A percentile compares a stretch with the other conserved stretches of the same genome.
Evolutionary conservation across 2,329 filamentous ascomycete species (phyloP).

Genomic region (Aureobasidium lini): DNA sequence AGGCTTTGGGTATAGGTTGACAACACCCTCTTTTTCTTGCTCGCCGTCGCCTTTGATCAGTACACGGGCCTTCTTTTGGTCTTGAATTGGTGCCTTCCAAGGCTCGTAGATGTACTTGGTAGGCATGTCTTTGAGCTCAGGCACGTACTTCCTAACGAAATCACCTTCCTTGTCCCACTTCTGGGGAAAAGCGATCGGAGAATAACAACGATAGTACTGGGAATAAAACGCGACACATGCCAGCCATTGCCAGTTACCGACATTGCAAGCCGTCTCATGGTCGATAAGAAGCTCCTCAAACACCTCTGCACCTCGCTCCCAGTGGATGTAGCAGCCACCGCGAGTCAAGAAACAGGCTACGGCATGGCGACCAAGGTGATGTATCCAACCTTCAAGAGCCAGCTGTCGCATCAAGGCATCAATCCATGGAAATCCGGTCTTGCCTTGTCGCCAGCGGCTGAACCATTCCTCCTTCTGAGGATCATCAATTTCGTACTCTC

Average conservation of each 20-base stretch:
- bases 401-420: constrained; percentile 74
- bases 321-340: constrained; percentile 69
- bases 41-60: constrained; percentile 47
- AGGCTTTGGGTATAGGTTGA: constrained; percentile 57
- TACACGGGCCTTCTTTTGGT: constrained; percentile 63
- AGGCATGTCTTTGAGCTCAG: constrained; percentile 55
- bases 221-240: constrained; percentile 67
- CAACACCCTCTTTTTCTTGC: constrained; percentile 35
- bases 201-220: constrained; percentile 65
- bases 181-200: constrained; percentile 62
- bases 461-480: constrained; percentile 58
- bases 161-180: constrained; percentile 66
- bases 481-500: constrained; percentile 57
- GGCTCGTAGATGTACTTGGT: constrained; percentile 73
- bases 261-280: constrained; percentile 66
- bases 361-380: constrained; percentile 69
- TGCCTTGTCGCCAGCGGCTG: constrained; percentile 58
- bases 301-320: constrained; percentile 71
- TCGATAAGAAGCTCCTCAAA: constrained; percentile 72
- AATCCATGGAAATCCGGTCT: constrained; percentile 73
- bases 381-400: constrained; percentile 66
- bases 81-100: constrained; percentile 61
- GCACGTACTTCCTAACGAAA: constrained; percentile 59
- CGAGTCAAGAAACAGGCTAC: constrained; percentile 75
- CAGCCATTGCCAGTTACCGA: constrained; percentile 73